Evolutionary conservation across 2,329 filamentous ascomycete genomes (phyloP).

Genomic region (Mariannaea elegans): DNA sequence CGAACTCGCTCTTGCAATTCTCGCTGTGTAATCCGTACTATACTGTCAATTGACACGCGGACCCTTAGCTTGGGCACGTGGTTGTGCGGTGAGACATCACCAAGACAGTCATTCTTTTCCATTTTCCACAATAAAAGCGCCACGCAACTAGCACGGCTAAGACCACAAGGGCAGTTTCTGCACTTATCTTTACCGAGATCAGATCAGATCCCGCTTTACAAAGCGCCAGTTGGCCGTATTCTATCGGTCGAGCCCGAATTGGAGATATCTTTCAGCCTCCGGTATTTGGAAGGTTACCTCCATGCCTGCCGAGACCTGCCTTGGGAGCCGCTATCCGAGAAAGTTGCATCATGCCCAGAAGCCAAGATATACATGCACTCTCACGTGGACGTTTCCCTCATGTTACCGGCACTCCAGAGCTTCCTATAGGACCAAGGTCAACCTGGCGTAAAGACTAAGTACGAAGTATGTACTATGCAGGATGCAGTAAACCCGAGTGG

Average conservation of each 20-base stretch:
- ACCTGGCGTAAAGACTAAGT: too few relatives aligned
- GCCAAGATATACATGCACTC: neutral
- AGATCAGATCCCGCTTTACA: slow-evolving; percentile 14
- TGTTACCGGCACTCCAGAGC: neutral
- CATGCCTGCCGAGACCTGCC: neutral
- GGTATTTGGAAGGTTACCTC: neutral
- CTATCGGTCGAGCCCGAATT: neutral
- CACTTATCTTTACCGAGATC: slow-evolving; percentile 9
- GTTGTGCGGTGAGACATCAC: neutral
- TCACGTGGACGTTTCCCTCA: neutral
- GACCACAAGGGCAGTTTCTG: neutral
- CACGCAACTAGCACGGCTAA: neutral
- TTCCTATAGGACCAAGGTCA: too few relatives aligned
- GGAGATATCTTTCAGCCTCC: slow-evolving; percentile 4
- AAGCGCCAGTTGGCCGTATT: neutral
- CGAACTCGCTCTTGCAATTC: too few relatives aligned
- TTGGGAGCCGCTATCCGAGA: neutral
- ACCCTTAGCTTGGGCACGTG: too few relatives aligned
- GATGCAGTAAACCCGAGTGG: neutral
- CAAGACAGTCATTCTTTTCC: neutral
- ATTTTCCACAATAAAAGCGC: neutral
- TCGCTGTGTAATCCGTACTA: too few relatives aligned
- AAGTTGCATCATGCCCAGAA: neutral
- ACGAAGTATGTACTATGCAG: neutral
- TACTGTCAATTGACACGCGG: too few relatives aligned